phyloP scores from a whole-genome alignment of 208 protist species.

The Leishmania tropica region DNA sequence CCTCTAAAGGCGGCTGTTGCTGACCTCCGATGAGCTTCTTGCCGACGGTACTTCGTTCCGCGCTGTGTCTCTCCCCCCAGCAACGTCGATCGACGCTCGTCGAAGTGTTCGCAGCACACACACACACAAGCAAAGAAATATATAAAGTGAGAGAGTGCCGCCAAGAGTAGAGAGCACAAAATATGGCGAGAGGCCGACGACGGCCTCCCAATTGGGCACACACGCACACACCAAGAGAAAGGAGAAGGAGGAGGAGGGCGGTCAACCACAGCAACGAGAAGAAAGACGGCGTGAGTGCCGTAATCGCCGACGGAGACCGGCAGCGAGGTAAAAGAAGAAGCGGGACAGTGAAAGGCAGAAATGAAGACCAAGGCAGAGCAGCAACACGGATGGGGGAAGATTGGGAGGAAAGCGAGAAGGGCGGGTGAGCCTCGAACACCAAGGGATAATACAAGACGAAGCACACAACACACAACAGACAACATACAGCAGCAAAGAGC shows the following conservation, averaged over 20 bases:
- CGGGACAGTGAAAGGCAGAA: background rate
- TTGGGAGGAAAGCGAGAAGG: background rate
- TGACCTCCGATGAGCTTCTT: background rate
- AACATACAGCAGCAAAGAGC: background rate
- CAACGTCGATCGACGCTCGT: background rate
- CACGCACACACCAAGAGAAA: background rate
- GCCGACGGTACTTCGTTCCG: background rate
- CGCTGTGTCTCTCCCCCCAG: background rate
- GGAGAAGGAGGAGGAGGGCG: background rate
- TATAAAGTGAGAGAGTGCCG: background rate
- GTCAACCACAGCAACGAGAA: background rate
- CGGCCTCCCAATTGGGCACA: background rate
- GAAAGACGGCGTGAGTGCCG: background rate
- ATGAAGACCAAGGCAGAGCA: conserved; percentile 7
- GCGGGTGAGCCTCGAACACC: no score
- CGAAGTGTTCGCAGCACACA: background rate
- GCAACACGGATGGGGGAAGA: conserved; percentile 7
- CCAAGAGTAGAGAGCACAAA: background rate
- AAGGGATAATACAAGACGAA: background rate
- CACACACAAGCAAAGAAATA: background rate
- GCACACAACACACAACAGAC: background rate
- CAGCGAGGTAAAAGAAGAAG: background rate
- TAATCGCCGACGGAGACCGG: background rate
- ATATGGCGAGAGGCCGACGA: background rate
- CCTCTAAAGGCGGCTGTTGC: background rate